Evolutionary conservation across 2,329 filamentous ascomycete species (phyloP).

Genomic region (Cladosporium austrohemisphaericum): DNA sequence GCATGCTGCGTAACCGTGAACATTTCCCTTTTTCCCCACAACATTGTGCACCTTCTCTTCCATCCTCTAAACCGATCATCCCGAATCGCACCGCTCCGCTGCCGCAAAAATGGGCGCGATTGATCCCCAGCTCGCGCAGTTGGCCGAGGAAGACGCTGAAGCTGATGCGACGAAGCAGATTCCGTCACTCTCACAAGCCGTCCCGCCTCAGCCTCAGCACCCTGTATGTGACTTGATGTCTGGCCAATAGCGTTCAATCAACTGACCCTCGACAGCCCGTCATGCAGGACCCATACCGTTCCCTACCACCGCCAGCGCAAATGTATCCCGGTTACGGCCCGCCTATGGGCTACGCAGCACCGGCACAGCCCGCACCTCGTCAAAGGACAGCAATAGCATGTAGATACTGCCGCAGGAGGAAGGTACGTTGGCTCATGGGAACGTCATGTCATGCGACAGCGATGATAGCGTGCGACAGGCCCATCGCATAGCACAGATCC

Average conservation of each 20-base stretch:
- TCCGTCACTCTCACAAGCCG: slow-evolving; percentile 32
- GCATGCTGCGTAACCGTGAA: slow-evolving; percentile 14
- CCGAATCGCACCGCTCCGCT: slow-evolving; percentile 3
- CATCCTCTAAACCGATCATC: slow-evolving; percentile 6
- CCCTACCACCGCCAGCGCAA: slow-evolving; percentile 43
- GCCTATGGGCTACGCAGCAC: slow-evolving; percentile 39
- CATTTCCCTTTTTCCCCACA: slow-evolving; percentile 16
- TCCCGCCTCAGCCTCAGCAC: slow-evolving; percentile 27
- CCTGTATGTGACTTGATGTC: slow-evolving; percentile 4
- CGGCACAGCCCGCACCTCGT: slow-evolving; percentile 52
- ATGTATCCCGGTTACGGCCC: slow-evolving; percentile 38
- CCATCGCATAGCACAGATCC: background rate
- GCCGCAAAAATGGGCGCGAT: slow-evolving; percentile 25
- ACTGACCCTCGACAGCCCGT: slow-evolving; percentile 29
- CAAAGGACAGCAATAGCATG: slow-evolving; percentile 60
- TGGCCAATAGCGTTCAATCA: too few species aligned
- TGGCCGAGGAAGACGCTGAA: slow-evolving; percentile 25
- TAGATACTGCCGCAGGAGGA: slow-evolving; percentile 57
- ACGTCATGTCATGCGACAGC: background rate
- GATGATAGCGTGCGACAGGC: background rate
- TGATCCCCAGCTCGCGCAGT: slow-evolving; percentile 28
- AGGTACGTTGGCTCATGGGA: slow-evolving; percentile 40
- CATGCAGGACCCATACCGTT: slow-evolving; percentile 47
- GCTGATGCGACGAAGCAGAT: slow-evolving; percentile 30
- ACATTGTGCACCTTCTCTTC: slow-evolving; percentile 14